phyloP scores from a whole-genome alignment of 257 asterid species.

The Solanum gandarillasii region DNA sequence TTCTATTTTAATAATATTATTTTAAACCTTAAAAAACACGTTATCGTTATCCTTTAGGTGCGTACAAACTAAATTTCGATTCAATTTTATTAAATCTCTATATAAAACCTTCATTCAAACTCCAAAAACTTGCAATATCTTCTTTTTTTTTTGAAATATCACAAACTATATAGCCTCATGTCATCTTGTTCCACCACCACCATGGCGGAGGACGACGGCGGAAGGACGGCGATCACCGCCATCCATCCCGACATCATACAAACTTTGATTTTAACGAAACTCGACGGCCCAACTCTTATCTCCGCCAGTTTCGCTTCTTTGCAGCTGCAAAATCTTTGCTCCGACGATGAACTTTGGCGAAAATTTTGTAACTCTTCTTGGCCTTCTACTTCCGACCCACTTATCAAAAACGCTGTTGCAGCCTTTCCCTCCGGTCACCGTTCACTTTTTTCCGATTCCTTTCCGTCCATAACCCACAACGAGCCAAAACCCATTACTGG shows the following conservation, averaged over 20 bases:
- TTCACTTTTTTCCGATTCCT: slow-evolving; percentile 50
- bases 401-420: slow-evolving; percentile 20
- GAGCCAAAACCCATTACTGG: neutral
- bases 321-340: slow-evolving; percentile 28
- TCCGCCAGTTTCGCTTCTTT: slow-evolving; percentile 40
- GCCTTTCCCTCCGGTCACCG: slow-evolving; percentile 53
- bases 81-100: neutral
- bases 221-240: slow-evolving; percentile 22
- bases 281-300: slow-evolving; percentile 69
- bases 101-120: neutral
- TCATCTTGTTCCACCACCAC: slow-evolving; percentile 1
- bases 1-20: too few species aligned
- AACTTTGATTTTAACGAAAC: slow-evolving; percentile 46
- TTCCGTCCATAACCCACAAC: slow-evolving; percentile 25
- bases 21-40: neutral
- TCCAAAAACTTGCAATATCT: neutral
- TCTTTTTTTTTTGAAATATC: neutral
- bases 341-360: slow-evolving; percentile 47
- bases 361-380: slow-evolving; percentile 41
- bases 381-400: slow-evolving; percentile 53
- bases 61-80: rapidly evolving
- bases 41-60: rapidly evolving
- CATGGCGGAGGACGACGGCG: slow-evolving; percentile 4
- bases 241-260: slow-evolving; percentile 52
- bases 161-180: slow-evolving; percentile 5